A percentile compares a stretch with the other conserved stretches of the same genome.
These are phyloP conservation scores for Trichoderma aggressivum DNA, from an alignment of 2,329 filamentous ascomycete genomes.

Conservation along the genomic window DNA sequence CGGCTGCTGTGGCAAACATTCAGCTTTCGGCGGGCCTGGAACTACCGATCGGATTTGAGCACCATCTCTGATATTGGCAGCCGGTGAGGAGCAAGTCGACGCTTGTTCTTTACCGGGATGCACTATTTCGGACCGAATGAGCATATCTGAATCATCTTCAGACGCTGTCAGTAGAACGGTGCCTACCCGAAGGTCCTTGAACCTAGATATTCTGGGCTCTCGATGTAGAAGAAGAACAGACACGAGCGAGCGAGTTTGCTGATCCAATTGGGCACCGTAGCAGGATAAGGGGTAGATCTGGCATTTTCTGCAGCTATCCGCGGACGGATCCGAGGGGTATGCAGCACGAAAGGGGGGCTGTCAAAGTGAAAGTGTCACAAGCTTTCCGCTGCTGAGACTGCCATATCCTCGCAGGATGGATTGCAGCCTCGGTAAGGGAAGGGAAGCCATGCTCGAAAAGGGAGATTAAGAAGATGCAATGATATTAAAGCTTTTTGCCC, in stretches of 20 bases:
- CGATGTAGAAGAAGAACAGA: neutral
- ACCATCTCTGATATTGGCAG: neutral
- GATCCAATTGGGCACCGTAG: neutral
- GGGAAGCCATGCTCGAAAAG: neutral
- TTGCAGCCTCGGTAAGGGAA: neutral
- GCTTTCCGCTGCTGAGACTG: neutral
- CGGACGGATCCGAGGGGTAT: neutral
- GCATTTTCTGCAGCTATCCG: constrained; percentile 11
- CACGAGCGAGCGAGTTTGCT: neutral
- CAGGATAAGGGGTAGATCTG: constrained; percentile 7
- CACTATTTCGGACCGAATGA: constrained; percentile 11
- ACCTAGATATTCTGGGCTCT: neutral
- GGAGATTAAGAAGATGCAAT: constrained; percentile 9
- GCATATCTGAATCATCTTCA: neutral
- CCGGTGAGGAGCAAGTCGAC: neutral
- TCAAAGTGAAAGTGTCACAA: constrained; percentile 2
- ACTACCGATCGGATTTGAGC: neutral
- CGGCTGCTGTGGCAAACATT: neutral
- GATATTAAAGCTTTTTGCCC: constrained; percentile 19
- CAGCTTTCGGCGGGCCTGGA: neutral
- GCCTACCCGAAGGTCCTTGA: neutral
- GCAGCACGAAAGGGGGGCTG: neutral
- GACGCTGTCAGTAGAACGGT: neutral
- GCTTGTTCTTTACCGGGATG: neutral
- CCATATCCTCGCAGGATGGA: neutral